Evolutionary conservation across 73 alveolate species (phyloP).

Genomic region (Stentor coeruleus): DNA sequence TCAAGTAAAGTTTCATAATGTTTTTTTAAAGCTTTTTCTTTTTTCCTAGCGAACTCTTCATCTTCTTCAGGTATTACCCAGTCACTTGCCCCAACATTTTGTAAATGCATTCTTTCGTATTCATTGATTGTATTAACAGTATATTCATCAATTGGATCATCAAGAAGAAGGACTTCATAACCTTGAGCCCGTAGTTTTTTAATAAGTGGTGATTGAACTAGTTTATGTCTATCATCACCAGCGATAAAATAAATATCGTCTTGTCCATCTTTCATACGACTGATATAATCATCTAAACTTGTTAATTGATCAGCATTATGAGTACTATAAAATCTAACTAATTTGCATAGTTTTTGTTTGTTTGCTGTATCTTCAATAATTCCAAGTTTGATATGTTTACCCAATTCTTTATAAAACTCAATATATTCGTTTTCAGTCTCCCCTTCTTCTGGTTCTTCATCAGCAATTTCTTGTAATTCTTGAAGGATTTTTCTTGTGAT

Average conservation of each 20-base stretch:
- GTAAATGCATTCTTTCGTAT: slow-evolving; percentile 88
- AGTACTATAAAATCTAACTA: slow-evolving; percentile 92
- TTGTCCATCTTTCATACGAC: slow-evolving; percentile 95
- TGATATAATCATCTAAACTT: slow-evolving; percentile 94
- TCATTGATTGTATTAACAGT: slow-evolving; percentile 89
- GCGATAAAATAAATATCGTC: slow-evolving; percentile 97
- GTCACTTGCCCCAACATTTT: slow-evolving; percentile 93
- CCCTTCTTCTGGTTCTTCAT: slow-evolving; percentile 85
- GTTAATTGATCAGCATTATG: slow-evolving; percentile 88
- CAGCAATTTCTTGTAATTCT: slow-evolving; percentile 84
- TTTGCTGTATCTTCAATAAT: slow-evolving; percentile 97
- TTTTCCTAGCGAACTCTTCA: slow-evolving; percentile 80
- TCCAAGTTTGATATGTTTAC: slow-evolving; percentile 97
- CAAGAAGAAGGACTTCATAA: slow-evolving; percentile 89
- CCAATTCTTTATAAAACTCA: slow-evolving; percentile 75
- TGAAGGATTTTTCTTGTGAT: slow-evolving; percentile 88
- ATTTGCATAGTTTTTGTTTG: slow-evolving; percentile 93
- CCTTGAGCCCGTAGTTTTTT: slow-evolving; percentile 88
- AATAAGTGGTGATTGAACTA: slow-evolving; percentile 90
- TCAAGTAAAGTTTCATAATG: slow-evolving; percentile 91
- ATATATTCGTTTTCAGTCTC: slow-evolving; percentile 84
- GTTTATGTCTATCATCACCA: slow-evolving; percentile 93
- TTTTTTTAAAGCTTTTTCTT: slow-evolving; percentile 82
- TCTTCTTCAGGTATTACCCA: slow-evolving; percentile 77
- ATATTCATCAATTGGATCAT: slow-evolving; percentile 98